Evolutionary conservation across 176 grass and related monocot genomes (phyloP), one percentile per base, ranked within the genome.

Genomic region (Carex parvula): DNA sequence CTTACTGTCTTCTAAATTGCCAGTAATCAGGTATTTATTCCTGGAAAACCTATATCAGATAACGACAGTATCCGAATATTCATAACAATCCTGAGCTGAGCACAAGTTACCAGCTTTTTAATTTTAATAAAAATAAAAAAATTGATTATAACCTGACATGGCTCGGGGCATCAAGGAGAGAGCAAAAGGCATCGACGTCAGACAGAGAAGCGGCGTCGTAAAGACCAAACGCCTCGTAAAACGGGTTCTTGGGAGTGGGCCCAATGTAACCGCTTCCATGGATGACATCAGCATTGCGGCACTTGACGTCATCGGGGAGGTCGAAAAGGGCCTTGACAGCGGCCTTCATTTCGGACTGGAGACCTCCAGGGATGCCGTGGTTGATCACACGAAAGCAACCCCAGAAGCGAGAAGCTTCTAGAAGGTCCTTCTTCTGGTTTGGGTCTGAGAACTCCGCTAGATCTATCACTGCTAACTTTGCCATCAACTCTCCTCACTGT

Each of bases 301-400:
- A 84, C 87, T 93, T 96, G 89, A 91, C 83, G 20, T 96, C 81
- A 86, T 86, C 89, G 56, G 94, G 91, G 76, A 97, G 89, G 69
- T 93, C 85, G 89, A 93, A 93, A 39, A 97, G 91, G 76, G 87
- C 79, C 58, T 89, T 86, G 35, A 93, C 75, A 61, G 89, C 89
- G 63, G 81, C 91, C 89, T 97, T 97, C 94, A 97, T 97, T 11
- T 79, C 80, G 54, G 80, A 82, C 91, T 93, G 89, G 79, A 97
- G 94, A 65, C 0, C 29, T 48, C 4, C 21, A 39, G 89, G 81
- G 64, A 90, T 83, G 78, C 89, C 79, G 80, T 97, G 94, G 59
- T 90, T 89, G 42, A 78, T 60, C 63, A 90, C 85, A 12, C 91
- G 91, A 70, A 93, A 90, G 91, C 91, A 97, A 30, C 80, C 61